Conservation (phyloP, 495 filamentous ascomycete genomes). For the Penicillium steckii region DNA sequence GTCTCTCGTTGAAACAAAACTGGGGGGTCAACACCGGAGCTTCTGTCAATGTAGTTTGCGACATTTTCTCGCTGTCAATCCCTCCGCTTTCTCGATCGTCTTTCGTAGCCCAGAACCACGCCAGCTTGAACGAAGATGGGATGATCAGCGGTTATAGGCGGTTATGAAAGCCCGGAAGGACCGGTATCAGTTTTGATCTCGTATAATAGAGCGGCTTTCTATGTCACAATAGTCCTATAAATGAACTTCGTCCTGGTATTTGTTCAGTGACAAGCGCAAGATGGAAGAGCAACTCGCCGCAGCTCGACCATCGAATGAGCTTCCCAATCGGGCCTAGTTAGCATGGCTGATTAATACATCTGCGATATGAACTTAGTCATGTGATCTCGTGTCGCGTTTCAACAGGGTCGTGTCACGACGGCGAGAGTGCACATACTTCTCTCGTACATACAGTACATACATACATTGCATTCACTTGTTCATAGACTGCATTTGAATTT, state of each 20-base stretch:
- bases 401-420: conserved; percentile 5
- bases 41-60: conserved; percentile 50
- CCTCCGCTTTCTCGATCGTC: conserved; percentile 20
- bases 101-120: conserved; percentile 42
- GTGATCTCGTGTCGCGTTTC: conserved; percentile 24
- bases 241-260: no score
- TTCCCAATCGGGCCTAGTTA: conserved; percentile 12
- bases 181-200: no score
- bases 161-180: neutral
- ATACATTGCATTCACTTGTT: conserved; percentile 3
- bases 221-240: no score
- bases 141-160: neutral
- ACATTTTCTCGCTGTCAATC: conserved; percentile 50
- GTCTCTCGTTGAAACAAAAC: conserved; percentile 88
- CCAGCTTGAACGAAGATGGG: conserved; percentile 32
- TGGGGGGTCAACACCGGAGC: conserved; percentile 73
- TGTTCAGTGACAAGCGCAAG: no score
- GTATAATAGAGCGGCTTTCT: no score
- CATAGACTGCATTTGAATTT: neutral
- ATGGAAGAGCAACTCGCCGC: no score
- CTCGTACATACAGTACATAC: no score
- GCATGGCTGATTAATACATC: conserved; percentile 7
- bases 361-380: conserved; percentile 7
- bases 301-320: neutral
- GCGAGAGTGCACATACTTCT: neutral